Base-by-base conservation (phyloP, 768 basidiomycete genomes). In the Crucibulum laeve region DNA sequence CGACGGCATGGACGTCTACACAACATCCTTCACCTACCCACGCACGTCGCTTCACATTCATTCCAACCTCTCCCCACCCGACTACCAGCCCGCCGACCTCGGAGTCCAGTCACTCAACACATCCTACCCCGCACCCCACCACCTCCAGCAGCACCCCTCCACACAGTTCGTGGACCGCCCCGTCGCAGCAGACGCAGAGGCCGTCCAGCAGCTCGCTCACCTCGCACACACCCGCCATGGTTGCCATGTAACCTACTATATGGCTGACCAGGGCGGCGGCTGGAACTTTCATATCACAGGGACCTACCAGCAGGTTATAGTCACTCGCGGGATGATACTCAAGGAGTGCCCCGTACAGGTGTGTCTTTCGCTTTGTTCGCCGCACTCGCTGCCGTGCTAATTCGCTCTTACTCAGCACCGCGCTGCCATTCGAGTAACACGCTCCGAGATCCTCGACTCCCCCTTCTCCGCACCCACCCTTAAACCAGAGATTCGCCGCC, bases 231-330 rank as follows among this genome's bases (percentile, higher is more conserved):
- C 83, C 36, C 64, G 84, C 30, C 88, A 92, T 58, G 86, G 80
- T 54, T 89, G 89, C 61, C 84, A 91, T 58, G 79, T 93, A 57
- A 82, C 87, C 33, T 93, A 83, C 68, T 75, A 83, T 50, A 67
- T 79, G 34, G 76, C 82, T 40, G 85, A 89, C 58, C 78, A 84
- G 43, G 81, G 79, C 48, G 71, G 79, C 46, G 80, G 77, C 21
- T 91, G 87, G 87, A 92, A 91, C 62, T 93, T 95, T 58, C 82
- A 91, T 60, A 77, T 96, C 48, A 89, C 87, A 44, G 94, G 94
- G 26, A 78, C 83, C 23, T 93, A 95, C 67, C 90, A 89, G 59
- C 89, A 93, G 64, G 94, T 96, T 53, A 86, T 96, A 82, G 71
- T 82, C 42, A 84, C 93, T 42, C 77, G 93, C 41, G 93, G 91